These are phyloP conservation scores for Scenedesmus sp. DNA, from an alignment of 163 green algal species.

Conservation along the genomic window DNA sequence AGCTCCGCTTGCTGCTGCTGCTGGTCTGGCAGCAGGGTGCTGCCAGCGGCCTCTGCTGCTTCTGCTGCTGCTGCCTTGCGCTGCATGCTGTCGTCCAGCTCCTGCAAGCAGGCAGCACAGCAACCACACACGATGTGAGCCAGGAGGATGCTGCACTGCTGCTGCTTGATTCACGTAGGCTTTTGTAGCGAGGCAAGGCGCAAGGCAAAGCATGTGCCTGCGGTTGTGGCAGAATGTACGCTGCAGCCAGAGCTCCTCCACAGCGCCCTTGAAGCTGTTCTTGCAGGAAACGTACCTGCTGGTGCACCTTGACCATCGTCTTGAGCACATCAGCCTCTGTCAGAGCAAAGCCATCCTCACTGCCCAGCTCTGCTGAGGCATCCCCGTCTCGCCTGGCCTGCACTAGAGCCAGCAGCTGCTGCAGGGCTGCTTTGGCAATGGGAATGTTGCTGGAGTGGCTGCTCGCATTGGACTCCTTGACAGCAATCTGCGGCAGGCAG, in stretches of 20 bases:
- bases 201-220: not conserved
- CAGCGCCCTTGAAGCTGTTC: too few relatives aligned
- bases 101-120: not conserved
- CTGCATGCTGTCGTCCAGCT: conserved; percentile 1
- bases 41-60: not conserved
- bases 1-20: not conserved
- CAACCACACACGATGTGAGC: not conserved
- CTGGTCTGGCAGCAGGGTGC: not conserved
- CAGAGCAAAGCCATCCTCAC: not conserved
- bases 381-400: not conserved
- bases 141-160: not conserved
- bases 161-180: not conserved
- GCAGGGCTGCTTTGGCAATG: conserved; percentile 23
- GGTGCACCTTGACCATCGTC: conserved; percentile 9
- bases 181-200: not conserved
- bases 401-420: conserved; percentile 9
- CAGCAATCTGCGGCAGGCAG: conserved; percentile 5
- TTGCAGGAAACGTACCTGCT: not conserved
- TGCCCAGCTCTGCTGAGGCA: not conserved
- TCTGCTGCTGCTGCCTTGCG: conserved; percentile 15
- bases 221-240: not conserved
- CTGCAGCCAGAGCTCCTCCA: not conserved
- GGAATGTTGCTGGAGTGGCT: not conserved
- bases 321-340: not conserved
- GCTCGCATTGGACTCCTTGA: conserved; percentile 33